Evolutionary conservation across 371 early-diverging fungal genomes (phyloP), one percentile per base, ranked within the genome.

Genomic region (Syncephalastrum contaminatum): DNA sequence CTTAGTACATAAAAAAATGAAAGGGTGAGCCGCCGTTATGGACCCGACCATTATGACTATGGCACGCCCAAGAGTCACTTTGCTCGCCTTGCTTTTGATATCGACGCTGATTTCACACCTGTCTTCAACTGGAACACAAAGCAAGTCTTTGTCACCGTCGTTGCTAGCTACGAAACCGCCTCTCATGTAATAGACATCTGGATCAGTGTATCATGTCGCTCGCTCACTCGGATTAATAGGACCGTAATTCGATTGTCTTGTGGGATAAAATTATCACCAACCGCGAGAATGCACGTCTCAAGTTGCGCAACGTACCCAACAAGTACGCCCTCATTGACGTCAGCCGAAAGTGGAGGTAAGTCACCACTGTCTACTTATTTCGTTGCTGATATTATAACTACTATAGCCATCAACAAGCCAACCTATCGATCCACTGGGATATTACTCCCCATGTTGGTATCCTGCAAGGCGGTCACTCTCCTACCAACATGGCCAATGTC

Each of bases 81-180:
- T 66, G 87, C 86, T 5, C 70, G 82, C 27, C 62, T 89, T 19
- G 58, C 80, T 12, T 91, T 93, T 70, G 82, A 89, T 56, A 54
- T 93, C 30, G 87, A 89, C 54, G 93, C 92, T 1, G 93, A 98
- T 76, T 84, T 96, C 16, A 77, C 88, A 12, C 81, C 87, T 6
- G 66, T 94, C 48, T 96, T 96, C 66, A 86, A 94, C 66, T 98
- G 97, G 97, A 96, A 98, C 69, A 95, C 96, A 24, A 98, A 98
- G 76, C 94, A 95, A 64, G 70, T 98, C 45, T 96, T 95, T 69
- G 88, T 93, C 16, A 90, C 87, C 49, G 82, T 91, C 6, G 88
- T 95, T 2, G 93, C 87, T 14, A 95, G 96, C 60, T 98, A 91
- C 62, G 72, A 77, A 54, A 87, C 90, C 4, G 68, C 73, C 16